These are phyloP conservation scores for Isoetes engelmannii DNA, from an alignment of 83 land plant species.

Conservation along the genomic window DNA sequence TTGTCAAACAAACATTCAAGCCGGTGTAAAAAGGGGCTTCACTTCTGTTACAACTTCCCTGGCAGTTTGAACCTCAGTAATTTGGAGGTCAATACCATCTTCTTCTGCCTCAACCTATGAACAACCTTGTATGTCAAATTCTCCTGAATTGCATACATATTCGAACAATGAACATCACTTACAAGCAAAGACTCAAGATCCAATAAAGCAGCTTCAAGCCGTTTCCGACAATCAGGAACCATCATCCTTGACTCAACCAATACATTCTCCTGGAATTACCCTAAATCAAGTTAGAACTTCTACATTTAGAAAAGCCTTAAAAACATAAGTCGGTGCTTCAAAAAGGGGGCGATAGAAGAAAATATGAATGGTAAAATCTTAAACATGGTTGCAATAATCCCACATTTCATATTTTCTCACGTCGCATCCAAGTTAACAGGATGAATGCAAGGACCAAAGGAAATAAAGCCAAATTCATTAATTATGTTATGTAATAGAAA, in stretches of 20 bases:
- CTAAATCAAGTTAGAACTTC: not conserved
- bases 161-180: not conserved
- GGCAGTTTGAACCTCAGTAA: not conserved
- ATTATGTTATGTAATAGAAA: no score
- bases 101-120: constrained; percentile 1
- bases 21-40: not conserved
- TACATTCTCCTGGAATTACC: constrained; percentile 54
- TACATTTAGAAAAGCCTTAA: not conserved
- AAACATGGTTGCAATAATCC: no score
- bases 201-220: constrained; percentile 58
- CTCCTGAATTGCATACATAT: not conserved
- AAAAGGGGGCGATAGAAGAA: no score
- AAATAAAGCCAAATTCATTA: no score
- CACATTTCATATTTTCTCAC: no score
- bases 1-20: no score
- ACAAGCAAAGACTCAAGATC: constrained; percentile 63
- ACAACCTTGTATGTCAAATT: not conserved
- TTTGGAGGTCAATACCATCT: not conserved
- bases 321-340: no score
- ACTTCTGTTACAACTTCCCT: not conserved
- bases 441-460: no score
- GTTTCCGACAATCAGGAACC: constrained; percentile 83
- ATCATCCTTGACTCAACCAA: constrained; percentile 91
- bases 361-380: no score
- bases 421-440: no score